phyloP scores from a whole-genome alignment of 164 flowering plant species.

The Platanus orientalis region DNA sequence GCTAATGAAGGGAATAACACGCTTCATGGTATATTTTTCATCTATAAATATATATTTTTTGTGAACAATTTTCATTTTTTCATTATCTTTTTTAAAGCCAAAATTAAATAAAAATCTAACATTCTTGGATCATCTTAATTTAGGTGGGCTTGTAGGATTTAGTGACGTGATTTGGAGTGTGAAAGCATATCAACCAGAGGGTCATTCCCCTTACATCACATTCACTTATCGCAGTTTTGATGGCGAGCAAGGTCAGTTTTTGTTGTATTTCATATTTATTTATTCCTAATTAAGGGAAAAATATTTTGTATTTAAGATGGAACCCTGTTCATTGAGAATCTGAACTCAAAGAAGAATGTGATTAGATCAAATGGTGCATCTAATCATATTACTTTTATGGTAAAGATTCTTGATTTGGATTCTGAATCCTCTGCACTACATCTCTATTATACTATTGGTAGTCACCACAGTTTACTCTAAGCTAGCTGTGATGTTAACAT shows the following conservation, averaged over 20 bases:
- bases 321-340: too few relatives aligned
- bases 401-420: too few relatives aligned
- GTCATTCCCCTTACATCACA: slow-evolving; percentile 24
- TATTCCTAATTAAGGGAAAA: neutral
- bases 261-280: neutral
- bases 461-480: too few relatives aligned
- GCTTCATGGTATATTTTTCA: slow-evolving; percentile 47
- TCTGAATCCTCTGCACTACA: too few relatives aligned
- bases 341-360: too few relatives aligned
- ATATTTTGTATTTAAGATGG: too few relatives aligned
- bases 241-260: slow-evolving; percentile 44
- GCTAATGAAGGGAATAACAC: slow-evolving; percentile 65
- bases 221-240: slow-evolving; percentile 43
- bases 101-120: too few relatives aligned
- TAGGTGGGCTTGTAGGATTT: slow-evolving; percentile 57
- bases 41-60: neutral
- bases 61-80: neutral
- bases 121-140: neutral
- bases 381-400: too few relatives aligned
- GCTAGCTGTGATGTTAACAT: too few relatives aligned
- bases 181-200: slow-evolving; percentile 19
- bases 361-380: too few relatives aligned
- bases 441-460: too few relatives aligned
- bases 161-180: slow-evolving; percentile 55
- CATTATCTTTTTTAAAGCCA: neutral